phyloP scores from a whole-genome alignment of 371 early-diverging fungal genomes.

The Mucor piriformis region DNA sequence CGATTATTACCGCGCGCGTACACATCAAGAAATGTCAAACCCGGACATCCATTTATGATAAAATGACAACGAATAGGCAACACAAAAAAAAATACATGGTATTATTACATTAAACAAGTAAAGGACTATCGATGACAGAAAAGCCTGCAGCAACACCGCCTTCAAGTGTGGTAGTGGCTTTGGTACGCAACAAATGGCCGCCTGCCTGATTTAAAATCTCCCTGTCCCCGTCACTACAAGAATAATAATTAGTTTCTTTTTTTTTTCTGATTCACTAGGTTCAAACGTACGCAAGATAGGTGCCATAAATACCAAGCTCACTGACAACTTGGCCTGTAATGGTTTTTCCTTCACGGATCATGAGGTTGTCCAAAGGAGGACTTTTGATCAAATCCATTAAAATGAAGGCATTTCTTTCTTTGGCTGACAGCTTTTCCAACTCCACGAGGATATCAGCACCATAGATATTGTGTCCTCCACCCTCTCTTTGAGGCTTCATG shows the following conservation, averaged over 20 bases:
- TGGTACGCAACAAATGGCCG: constrained; percentile 94
- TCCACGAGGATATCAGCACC: constrained; percentile 77
- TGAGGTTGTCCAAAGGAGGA: constrained; percentile 73
- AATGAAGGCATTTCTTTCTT: constrained; percentile 83
- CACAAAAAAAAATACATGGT: too few species aligned
- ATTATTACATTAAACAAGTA: constrained; percentile 71
- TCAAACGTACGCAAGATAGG: constrained; percentile 72
- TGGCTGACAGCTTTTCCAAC: constrained; percentile 55
- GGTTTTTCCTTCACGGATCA: constrained; percentile 81
- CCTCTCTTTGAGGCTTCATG: constrained; percentile 97
- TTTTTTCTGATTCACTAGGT: neutral
- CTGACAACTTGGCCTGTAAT: constrained; percentile 81
- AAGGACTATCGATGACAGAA: constrained; percentile 92
- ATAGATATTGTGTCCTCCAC: constrained; percentile 96
- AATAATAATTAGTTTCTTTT: neutral
- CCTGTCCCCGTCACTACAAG: constrained; percentile 55
- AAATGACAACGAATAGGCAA: too few species aligned
- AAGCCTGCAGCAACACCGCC: constrained; percentile 99
- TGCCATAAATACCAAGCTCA: constrained; percentile 93
- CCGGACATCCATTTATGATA: too few species aligned
- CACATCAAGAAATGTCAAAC: too few species aligned
- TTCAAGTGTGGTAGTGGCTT: constrained; percentile 81
- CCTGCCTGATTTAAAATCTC: constrained; percentile 78
- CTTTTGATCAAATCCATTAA: constrained; percentile 89
- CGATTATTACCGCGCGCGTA: too few species aligned